A percentile compares a stretch with the other conserved stretches of the same genome.
Conservation (phyloP, 495 filamentous ascomycete genomes). For the Wilcoxina mikolae region DNA sequence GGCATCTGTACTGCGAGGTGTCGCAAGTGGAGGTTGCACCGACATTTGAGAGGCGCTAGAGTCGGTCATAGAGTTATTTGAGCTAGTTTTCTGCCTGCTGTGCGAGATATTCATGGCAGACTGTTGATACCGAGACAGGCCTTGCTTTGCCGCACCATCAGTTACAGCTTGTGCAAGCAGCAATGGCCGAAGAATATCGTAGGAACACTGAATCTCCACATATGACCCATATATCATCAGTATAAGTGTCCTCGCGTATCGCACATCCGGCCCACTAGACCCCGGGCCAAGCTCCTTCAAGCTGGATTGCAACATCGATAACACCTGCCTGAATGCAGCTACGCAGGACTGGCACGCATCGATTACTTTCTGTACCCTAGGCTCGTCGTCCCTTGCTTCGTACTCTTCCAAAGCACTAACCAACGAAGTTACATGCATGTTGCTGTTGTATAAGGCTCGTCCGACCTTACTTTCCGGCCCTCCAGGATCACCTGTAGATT, state of each 20-base stretch:
- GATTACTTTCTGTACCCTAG: conserved; percentile 42
- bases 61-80: conserved; percentile 1
- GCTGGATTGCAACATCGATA: conserved; percentile 51
- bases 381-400: conserved; percentile 25
- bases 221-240: conserved; percentile 67
- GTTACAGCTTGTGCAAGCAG: conserved; percentile 9
- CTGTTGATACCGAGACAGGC: not conserved
- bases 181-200: conserved; percentile 22
- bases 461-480: conserved; percentile 22
- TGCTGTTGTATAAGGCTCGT: conserved; percentile 23
- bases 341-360: conserved; percentile 55
- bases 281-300: conserved; percentile 56
- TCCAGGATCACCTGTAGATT: conserved; percentile 16
- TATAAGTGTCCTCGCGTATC: conserved; percentile 67
- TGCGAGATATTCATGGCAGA: not conserved
- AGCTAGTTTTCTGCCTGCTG: not conserved
- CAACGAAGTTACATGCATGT: conserved; percentile 22
- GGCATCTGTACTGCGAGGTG: conserved; percentile 15
- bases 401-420: conserved; percentile 24
- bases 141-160: not conserved
- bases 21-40: conserved; percentile 11
- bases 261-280: conserved; percentile 41
- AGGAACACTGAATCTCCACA: conserved; percentile 46
- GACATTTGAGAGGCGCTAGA: not conserved
- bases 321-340: conserved; percentile 60